phyloP scores from a whole-genome alignment of 768 basidiomycete genomes.

The Hericium rajendrae region DNA sequence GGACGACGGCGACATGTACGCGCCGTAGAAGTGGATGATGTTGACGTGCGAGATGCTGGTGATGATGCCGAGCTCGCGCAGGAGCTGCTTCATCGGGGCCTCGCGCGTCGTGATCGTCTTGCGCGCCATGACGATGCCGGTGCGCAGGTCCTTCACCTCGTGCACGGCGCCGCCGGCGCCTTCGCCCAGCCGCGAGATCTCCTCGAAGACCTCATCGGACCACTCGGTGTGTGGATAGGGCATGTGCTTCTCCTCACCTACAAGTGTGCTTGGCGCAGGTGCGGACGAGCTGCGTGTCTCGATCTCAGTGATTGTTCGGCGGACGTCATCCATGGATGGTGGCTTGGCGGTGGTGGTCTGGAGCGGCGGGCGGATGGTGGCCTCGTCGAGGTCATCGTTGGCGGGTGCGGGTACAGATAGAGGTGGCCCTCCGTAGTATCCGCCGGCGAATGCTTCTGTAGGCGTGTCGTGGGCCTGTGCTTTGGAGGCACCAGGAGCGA shows the following conservation, averaged over 20 bases:
- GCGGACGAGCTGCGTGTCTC: slow-evolving; percentile 27
- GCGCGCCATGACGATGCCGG: slow-evolving; percentile 76
- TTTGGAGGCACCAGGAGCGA: background rate
- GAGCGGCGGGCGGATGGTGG: slow-evolving; percentile 33
- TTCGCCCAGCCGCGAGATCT: slow-evolving; percentile 74
- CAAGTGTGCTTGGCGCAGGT: slow-evolving; percentile 18
- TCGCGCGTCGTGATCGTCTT: slow-evolving; percentile 90
- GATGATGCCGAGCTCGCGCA: slow-evolving; percentile 87
- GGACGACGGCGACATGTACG: slow-evolving; percentile 77
- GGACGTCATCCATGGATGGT: slow-evolving; percentile 16
- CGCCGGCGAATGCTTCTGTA: slow-evolving; percentile 5
- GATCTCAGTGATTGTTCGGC: slow-evolving; percentile 16
- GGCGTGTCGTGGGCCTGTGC: slow-evolving; percentile 3
- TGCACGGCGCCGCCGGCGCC: slow-evolving; percentile 96
- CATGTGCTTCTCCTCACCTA: slow-evolving; percentile 22
- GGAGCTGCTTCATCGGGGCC: slow-evolving; percentile 85
- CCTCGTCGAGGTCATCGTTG: slow-evolving; percentile 26
- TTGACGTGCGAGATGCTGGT: slow-evolving; percentile 76
- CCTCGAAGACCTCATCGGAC: slow-evolving; percentile 68
- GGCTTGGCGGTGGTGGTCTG: slow-evolving; percentile 8
- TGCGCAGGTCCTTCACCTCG: slow-evolving; percentile 81
- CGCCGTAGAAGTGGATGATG: slow-evolving; percentile 88
- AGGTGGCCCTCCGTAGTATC: slow-evolving; percentile 14
- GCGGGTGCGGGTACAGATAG: slow-evolving; percentile 9
- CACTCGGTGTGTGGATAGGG: slow-evolving; percentile 33